Evolutionary conservation across 1,139 yeast genomes (phyloP).

Genomic region (Pichia sp.): DNA sequence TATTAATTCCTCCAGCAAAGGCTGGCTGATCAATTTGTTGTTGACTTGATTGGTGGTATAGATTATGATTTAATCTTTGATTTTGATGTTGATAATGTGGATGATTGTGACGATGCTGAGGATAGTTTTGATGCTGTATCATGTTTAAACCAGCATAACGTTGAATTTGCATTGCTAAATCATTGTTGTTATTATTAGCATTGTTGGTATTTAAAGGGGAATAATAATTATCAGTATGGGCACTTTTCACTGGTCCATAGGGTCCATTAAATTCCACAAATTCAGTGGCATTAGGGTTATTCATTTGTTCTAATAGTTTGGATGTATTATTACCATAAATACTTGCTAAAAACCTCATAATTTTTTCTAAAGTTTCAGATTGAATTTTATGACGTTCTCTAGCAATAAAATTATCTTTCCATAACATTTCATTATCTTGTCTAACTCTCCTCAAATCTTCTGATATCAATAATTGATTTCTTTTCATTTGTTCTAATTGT

Average conservation of each 20-base stretch:
- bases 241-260: neutral
- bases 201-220: neutral
- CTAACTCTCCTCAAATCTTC: constrained; percentile 79
- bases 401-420: constrained; percentile 83
- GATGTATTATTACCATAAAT: constrained; percentile 63
- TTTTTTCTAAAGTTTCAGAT: constrained; percentile 81
- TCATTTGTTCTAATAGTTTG: constrained; percentile 36
- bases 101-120: constrained; percentile 6
- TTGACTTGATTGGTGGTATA: neutral
- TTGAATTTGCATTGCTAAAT: neutral
- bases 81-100: constrained; percentile 8
- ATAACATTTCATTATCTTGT: constrained; percentile 80
- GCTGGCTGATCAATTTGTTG: neutral
- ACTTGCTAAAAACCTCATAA: constrained; percentile 78
- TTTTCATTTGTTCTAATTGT: constrained; percentile 72
- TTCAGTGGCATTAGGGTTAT: constrained; percentile 7
- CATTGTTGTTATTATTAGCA: neutral
- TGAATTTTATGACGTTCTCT: constrained; percentile 83
- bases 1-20: neutral
- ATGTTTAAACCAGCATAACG: neutral
- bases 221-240: constrained; percentile 2
- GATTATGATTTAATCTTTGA: constrained; percentile 1
- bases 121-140: neutral
- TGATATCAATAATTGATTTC: constrained; percentile 72
- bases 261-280: constrained; percentile 15